Conservation (phyloP, 1,139 yeast species). For the Magnusiomyces ingens region DNA sequence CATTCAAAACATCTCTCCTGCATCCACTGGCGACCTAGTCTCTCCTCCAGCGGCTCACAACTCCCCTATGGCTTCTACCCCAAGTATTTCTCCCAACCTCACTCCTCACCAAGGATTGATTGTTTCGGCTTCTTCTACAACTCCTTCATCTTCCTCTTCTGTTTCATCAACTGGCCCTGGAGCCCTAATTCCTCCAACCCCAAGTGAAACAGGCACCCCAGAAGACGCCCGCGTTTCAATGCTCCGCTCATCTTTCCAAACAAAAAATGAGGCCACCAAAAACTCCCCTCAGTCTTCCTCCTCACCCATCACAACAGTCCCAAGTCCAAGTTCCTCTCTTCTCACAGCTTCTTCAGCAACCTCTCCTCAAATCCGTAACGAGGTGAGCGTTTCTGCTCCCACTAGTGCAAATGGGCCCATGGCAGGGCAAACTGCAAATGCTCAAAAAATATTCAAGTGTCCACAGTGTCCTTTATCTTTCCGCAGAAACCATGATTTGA, state of each 20-base stretch:
- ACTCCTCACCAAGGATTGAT: no score
- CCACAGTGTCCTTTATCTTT: constrained; percentile 39
- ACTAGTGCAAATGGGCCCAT: constrained; percentile 1
- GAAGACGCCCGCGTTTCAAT: neutral
- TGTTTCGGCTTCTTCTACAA: neutral
- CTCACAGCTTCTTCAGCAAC: neutral
- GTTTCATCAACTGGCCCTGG: neutral
- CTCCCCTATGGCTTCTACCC: no score
- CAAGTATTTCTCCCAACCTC: no score
- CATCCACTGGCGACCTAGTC: no score
- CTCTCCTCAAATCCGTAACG: neutral
- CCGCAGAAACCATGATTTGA: constrained; percentile 56
- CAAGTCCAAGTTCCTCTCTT: neutral
- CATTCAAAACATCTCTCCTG: no score
- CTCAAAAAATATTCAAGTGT: constrained; percentile 22
- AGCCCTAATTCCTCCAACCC: neutral
- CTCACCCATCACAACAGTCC: neutral
- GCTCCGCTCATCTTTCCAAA: no score
- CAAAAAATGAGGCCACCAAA: no score
- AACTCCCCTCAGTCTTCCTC: neutral
- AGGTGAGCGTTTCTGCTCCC: neutral
- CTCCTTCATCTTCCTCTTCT: neutral
- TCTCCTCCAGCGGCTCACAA: no score
- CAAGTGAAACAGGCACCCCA: neutral
- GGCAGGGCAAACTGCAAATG: neutral